These are phyloP conservation scores for Thalassiosira hispida DNA, from an alignment of 352 stramenopile genomes.

Conservation along the genomic window DNA sequence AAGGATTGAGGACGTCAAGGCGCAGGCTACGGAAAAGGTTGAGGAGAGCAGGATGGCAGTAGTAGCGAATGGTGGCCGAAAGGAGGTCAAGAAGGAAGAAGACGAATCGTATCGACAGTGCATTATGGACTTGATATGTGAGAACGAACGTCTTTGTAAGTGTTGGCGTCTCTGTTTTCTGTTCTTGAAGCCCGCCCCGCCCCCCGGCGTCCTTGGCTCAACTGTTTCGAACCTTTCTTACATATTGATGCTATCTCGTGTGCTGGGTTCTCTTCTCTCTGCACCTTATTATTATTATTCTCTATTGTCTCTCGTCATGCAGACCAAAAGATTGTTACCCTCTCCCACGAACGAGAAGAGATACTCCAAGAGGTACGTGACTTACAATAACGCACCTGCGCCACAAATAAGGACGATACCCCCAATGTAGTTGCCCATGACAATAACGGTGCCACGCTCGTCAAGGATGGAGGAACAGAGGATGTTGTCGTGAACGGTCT, in stretches of 20 bases:
- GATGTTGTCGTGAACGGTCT: too few species aligned
- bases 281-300: background rate
- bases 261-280: background rate
- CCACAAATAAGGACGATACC: background rate
- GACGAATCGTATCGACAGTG: slow-evolving; percentile 26
- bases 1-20: too few species aligned
- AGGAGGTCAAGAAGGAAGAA: background rate
- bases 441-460: too few species aligned
- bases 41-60: slow-evolving; percentile 1
- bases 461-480: too few species aligned
- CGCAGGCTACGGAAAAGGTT: background rate
- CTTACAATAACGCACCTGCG: slow-evolving; percentile 1
- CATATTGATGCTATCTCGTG: background rate
- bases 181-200: too few species aligned
- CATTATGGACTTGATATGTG: slow-evolving; percentile 31
- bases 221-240: too few species aligned
- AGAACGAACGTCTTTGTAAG: slow-evolving; percentile 42
- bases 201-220: too few species aligned
- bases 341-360: slow-evolving; percentile 36
- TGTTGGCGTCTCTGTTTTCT: background rate
- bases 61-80: too few species aligned
- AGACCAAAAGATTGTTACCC: slow-evolving; percentile 7
- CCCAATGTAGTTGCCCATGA: too few species aligned
- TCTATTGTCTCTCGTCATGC: background rate
- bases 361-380: slow-evolving; percentile 25